phyloP scores from a whole-genome alignment of 192 early-diverging fungal species.

The Kappamyces sp. region DNA sequence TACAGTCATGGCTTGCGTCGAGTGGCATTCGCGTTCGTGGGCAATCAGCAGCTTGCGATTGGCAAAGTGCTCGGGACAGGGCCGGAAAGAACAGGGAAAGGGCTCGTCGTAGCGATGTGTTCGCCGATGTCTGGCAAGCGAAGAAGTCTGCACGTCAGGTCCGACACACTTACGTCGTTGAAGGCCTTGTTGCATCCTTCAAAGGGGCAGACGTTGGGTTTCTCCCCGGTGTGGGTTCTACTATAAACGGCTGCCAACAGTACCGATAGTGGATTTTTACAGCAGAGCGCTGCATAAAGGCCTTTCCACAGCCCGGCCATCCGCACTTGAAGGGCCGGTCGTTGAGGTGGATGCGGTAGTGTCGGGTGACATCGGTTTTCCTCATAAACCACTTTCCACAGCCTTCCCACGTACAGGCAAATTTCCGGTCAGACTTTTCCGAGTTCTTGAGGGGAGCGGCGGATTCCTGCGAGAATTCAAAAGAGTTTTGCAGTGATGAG shows the following conservation, averaged over 20 bases:
- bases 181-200: constrained; percentile 51
- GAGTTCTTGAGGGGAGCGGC: too few species aligned
- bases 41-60: constrained; percentile 5
- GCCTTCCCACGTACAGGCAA: constrained; percentile 46
- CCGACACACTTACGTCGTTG: constrained; percentile 13
- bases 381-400: constrained; percentile 72
- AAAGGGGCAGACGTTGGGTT: constrained; percentile 61
- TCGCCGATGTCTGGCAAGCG: constrained; percentile 15
- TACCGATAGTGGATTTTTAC: constrained; percentile 68
- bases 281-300: constrained; percentile 80
- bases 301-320: constrained; percentile 64
- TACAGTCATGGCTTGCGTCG: too few species aligned
- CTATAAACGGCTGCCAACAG: constrained; percentile 58
- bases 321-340: constrained; percentile 68
- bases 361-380: constrained; percentile 68
- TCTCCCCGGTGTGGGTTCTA: constrained; percentile 72
- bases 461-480: too few species aligned
- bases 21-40: constrained; percentile 3
- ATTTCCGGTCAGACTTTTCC: neutral
- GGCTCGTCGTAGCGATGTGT: constrained; percentile 13
- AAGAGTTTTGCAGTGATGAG: too few species aligned
- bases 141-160: constrained; percentile 9
- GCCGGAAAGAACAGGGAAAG: constrained; percentile 11
- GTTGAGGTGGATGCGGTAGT: constrained; percentile 73
- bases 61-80: constrained; percentile 15